Conservation (phyloP, 2,329 filamentous ascomycete genomes). For the Fonsecaea pugnacius region DNA sequence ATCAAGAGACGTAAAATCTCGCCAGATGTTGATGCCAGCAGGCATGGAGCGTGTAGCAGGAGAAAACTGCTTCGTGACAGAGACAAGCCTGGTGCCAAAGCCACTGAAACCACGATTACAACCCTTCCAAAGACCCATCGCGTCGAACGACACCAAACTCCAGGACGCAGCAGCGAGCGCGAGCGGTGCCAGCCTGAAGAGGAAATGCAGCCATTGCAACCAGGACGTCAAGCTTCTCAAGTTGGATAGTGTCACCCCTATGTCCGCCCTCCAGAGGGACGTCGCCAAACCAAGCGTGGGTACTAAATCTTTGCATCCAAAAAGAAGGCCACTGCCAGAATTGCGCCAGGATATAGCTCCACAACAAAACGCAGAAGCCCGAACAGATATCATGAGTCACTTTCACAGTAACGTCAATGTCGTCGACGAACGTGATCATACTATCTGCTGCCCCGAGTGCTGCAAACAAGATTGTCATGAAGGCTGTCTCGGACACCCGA, state of each 20-base stretch:
- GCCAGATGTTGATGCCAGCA: background rate
- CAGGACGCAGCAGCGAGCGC: constrained; percentile 14
- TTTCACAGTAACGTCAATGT: background rate
- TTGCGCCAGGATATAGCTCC: constrained; percentile 17
- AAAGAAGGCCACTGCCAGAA: constrained; percentile 23
- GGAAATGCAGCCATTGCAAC: constrained; percentile 35
- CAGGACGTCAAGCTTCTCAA: constrained; percentile 29
- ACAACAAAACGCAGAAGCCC: background rate
- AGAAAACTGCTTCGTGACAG: background rate
- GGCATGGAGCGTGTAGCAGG: background rate
- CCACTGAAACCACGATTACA: constrained; percentile 20
- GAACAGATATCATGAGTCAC: background rate
- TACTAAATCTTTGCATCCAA: constrained; percentile 22
- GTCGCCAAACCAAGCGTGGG: constrained; percentile 16
- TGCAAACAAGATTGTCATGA: constrained; percentile 36
- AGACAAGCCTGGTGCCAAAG: constrained; percentile 19
- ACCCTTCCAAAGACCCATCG: background rate
- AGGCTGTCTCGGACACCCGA: constrained; percentile 37
- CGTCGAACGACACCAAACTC: background rate
- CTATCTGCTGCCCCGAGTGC: constrained; percentile 35
- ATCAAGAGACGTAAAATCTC: background rate
- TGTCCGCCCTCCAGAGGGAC: constrained; percentile 26
- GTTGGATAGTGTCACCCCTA: constrained; percentile 32
- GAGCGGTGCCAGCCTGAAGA: constrained; percentile 27
- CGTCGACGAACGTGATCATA: constrained; percentile 31